phyloP scores from a whole-genome alignment of 495 filamentous ascomycete species.

The Xylaria acuta region DNA sequence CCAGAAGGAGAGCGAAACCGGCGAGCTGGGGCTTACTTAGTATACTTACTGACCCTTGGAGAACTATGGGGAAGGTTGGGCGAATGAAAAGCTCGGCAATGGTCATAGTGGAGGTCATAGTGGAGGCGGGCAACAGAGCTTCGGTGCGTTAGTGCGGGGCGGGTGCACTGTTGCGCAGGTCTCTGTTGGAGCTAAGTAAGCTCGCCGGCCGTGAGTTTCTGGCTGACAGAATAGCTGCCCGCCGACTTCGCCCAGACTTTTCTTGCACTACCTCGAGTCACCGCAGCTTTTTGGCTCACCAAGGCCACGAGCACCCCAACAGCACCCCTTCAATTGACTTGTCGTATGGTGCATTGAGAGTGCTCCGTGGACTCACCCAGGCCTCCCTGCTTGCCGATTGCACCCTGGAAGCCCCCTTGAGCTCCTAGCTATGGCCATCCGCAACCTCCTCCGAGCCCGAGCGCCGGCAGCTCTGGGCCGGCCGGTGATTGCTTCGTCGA shows the following conservation, averaged over 20 bases:
- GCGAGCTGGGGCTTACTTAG: background rate
- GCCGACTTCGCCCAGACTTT: constrained; percentile 29
- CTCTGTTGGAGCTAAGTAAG: too few species aligned
- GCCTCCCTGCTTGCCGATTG: constrained; percentile 14
- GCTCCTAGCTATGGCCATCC: constrained; percentile 43
- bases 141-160: constrained; percentile 15
- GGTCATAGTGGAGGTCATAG: constrained; percentile 27
- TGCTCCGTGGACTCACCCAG: background rate
- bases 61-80: background rate
- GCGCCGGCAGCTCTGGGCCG: constrained; percentile 50
- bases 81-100: constrained; percentile 23
- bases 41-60: too few species aligned
- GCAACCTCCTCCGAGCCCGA: constrained; percentile 47
- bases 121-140: background rate
- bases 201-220: too few species aligned
- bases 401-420: background rate
- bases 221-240: constrained; percentile 4
- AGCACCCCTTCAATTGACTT: background rate
- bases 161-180: background rate
- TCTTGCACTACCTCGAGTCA: constrained; percentile 16
- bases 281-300: background rate
- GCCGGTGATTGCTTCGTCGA: constrained; percentile 41
- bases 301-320: background rate
- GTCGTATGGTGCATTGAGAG: constrained; percentile 14
- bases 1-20: background rate